Percentiles rank a stretch among this genome's conserved stretches.
These are phyloP conservation scores for Babesia caballi DNA, from an alignment of 169 alveolate species.

Conservation along the genomic window DNA sequence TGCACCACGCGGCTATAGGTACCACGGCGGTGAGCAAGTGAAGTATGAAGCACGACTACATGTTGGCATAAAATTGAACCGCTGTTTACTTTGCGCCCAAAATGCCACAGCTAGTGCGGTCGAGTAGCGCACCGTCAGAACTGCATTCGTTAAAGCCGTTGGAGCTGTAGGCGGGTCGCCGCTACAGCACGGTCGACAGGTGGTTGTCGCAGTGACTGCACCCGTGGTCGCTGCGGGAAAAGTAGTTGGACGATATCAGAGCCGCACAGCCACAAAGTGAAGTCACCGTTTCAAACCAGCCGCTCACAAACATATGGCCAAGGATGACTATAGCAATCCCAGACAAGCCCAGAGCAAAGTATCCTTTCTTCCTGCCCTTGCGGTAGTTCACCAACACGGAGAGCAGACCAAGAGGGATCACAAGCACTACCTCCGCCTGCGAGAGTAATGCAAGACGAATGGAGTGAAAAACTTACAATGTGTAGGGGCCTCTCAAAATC, in stretches of 20 bases:
- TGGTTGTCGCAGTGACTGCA: conserved; percentile 13
- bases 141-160: no score
- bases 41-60: no score
- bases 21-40: no score
- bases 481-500: conserved; percentile 5
- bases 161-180: no score
- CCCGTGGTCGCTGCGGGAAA: conserved; percentile 15
- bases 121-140: no score
- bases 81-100: no score
- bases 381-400: conserved; percentile 51
- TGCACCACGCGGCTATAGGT: no score
- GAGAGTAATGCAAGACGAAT: background rate
- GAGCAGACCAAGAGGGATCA: conserved; percentile 46
- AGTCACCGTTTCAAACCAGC: conserved; percentile 18
- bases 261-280: conserved; percentile 57
- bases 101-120: no score
- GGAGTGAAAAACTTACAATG: conserved; percentile 18
- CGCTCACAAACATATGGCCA: conserved; percentile 10
- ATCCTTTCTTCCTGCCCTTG: conserved; percentile 2
- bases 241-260: conserved; percentile 48
- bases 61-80: no score
- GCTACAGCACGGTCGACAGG: background rate
- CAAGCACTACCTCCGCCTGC: conserved; percentile 36
- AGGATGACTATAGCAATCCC: conserved; percentile 24
- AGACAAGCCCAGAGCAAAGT: conserved; percentile 7